Conservation (phyloP, 768 basidiomycete species). For the Sarcodon sp. region DNA sequence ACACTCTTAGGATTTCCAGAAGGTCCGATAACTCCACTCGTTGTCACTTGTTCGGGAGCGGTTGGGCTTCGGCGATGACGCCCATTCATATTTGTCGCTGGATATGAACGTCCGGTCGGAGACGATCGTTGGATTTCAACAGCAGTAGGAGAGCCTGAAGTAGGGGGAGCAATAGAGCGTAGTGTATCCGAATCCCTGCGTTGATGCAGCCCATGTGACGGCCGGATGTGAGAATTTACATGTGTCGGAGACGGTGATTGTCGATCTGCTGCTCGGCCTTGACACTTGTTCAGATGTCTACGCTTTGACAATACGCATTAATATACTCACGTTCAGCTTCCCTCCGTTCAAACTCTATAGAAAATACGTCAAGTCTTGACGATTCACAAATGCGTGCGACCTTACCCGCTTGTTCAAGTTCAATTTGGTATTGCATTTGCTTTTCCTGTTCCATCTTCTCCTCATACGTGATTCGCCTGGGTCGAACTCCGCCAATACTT, state of each 20-base stretch:
- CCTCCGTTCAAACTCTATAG: conserved; percentile 15
- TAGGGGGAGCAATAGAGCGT: conserved; percentile 30
- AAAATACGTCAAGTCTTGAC: conserved; percentile 12
- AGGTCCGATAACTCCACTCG: conserved; percentile 21
- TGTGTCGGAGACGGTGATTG: conserved; percentile 44
- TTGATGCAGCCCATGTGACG: conserved; percentile 32
- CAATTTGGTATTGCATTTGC: conserved; percentile 12
- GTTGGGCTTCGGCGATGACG: conserved; percentile 57
- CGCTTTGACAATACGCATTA: background rate
- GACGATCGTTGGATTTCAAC: conserved; percentile 21
- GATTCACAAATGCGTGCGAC: conserved; percentile 8
- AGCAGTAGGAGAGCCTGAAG: conserved; percentile 42
- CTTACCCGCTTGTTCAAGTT: conserved; percentile 29
- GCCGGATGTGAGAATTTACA: conserved; percentile 16
- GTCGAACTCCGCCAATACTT: conserved; percentile 24
- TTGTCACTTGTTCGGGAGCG: conserved; percentile 44
- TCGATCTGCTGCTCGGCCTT: conserved; percentile 18
- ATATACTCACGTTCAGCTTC: conserved; percentile 28
- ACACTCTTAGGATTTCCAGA: conserved; percentile 2
- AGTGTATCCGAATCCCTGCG: conserved; percentile 72
- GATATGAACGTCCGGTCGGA: conserved; percentile 2
- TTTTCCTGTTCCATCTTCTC: conserved; percentile 26
- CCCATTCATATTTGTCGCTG: background rate
- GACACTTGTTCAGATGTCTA: conserved; percentile 6
- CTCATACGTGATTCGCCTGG: conserved; percentile 27